Evolutionary conservation across 805 yeast genomes (phyloP).

Genomic region (Yarrowia bubula): DNA sequence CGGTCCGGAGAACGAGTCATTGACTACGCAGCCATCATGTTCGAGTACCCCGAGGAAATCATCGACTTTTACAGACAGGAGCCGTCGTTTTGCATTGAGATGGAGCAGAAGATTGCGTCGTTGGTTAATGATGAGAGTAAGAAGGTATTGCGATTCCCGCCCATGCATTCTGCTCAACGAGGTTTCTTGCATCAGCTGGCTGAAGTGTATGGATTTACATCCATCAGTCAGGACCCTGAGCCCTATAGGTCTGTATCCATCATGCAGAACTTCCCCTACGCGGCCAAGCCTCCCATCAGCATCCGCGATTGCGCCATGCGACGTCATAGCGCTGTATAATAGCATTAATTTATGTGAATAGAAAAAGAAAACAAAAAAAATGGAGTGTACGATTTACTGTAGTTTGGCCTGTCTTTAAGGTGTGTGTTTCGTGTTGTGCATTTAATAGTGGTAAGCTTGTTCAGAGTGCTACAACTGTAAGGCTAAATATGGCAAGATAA

Average conservation of each 20-base stretch:
- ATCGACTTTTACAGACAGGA: slow-evolving; percentile 54
- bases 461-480: too few relatives aligned
- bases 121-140: slow-evolving; percentile 45
- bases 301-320: slow-evolving; percentile 19
- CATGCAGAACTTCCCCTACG: slow-evolving; percentile 16
- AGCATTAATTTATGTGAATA: background rate
- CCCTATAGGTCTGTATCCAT: slow-evolving; percentile 55
- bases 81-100: slow-evolving; percentile 62
- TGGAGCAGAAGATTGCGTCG: slow-evolving; percentile 53
- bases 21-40: slow-evolving; percentile 31
- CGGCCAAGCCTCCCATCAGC: slow-evolving; percentile 5
- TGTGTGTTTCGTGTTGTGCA: too few relatives aligned
- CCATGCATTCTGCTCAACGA: slow-evolving; percentile 71
- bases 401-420: too few relatives aligned
- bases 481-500: too few relatives aligned
- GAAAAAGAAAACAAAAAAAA: too few relatives aligned
- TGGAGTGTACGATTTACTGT: too few relatives aligned
- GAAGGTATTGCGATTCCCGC: slow-evolving; percentile 59
- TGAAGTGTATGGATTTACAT: slow-evolving; percentile 53
- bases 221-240: slow-evolving; percentile 78
- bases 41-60: slow-evolving; percentile 38
- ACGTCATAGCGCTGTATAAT: background rate
- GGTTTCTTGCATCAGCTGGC: slow-evolving; percentile 69
- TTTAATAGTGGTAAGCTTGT: too few relatives aligned
- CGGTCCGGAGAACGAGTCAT: slow-evolving; percentile 31